A percentile compares a stretch with the other conserved stretches of the same genome.
Evolutionary conservation across 2,329 filamentous ascomycete genomes (phyloP).

Genomic region (Intubia oerlemansii): DNA sequence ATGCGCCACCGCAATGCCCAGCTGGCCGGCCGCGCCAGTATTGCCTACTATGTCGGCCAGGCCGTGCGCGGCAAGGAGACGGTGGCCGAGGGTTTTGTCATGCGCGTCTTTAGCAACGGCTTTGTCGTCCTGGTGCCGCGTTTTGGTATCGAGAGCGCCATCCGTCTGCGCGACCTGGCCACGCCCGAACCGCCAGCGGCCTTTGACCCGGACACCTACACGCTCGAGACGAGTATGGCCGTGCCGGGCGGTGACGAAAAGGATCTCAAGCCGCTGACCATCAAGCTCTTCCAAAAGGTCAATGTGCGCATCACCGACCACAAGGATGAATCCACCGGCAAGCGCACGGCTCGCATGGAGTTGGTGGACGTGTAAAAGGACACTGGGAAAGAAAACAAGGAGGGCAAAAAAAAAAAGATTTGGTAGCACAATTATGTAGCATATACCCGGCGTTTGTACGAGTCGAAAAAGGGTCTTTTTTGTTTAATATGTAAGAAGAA

Average conservation of each 20-base stretch:
- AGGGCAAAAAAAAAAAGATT: too few relatives aligned
- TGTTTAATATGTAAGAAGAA: too few relatives aligned
- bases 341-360: slow-evolving; percentile 71
- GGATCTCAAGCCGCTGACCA: slow-evolving; percentile 29
- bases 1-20: slow-evolving; percentile 92
- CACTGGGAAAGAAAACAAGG: too few relatives aligned
- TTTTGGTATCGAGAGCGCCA: slow-evolving; percentile 87
- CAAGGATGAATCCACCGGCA: slow-evolving; percentile 87
- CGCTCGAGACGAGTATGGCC: slow-evolving; percentile 30
- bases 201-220: slow-evolving; percentile 75
- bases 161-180: slow-evolving; percentile 65
- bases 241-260: not conserved
- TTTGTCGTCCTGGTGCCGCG: slow-evolving; percentile 90
- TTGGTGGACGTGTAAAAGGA: slow-evolving; percentile 22
- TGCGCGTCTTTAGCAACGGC: slow-evolving; percentile 94
- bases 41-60: slow-evolving; percentile 96
- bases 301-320: slow-evolving; percentile 76
- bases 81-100: slow-evolving; percentile 65
- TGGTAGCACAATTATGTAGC: too few relatives aligned
- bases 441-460: too few relatives aligned
- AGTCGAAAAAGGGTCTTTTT: too few relatives aligned
- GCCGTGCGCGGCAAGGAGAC: slow-evolving; percentile 59
- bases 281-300: slow-evolving; percentile 87
- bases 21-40: slow-evolving; percentile 77
- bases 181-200: slow-evolving; percentile 51